These are phyloP conservation scores for Atkinsonella texensis DNA, from an alignment of 2,329 filamentous ascomycete species.

Conservation along the genomic window DNA sequence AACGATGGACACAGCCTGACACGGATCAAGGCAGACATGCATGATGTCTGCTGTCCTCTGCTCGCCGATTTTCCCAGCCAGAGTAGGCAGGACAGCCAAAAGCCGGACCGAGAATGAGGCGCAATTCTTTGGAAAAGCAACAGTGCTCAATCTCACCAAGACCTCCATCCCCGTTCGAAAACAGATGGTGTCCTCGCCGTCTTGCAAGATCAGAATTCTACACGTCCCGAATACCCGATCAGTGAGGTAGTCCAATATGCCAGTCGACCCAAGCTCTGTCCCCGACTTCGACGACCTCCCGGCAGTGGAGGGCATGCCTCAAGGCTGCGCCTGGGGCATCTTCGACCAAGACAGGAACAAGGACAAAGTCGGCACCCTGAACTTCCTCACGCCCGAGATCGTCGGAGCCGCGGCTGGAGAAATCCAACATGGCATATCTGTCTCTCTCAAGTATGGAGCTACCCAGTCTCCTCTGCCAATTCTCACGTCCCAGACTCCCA, in stretches of 20 bases:
- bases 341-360: slow-evolving; percentile 33
- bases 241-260: neutral
- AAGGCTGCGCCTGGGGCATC: slow-evolving; percentile 40
- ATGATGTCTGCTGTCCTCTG: no score
- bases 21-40: no score
- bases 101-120: no score
- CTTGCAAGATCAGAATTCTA: no score
- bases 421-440: slow-evolving; percentile 28
- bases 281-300: slow-evolving; percentile 34
- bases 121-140: no score
- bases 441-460: slow-evolving; percentile 37
- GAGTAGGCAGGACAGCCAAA: no score
- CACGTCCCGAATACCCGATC: neutral
- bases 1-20: no score
- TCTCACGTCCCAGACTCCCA: neutral
- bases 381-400: slow-evolving; percentile 36
- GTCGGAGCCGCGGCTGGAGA: slow-evolving; percentile 14
- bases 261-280: slow-evolving; percentile 12
- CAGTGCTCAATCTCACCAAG: no score
- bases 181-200: no score
- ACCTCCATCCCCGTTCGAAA: no score
- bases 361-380: slow-evolving; percentile 39
- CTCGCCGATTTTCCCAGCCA: no score
- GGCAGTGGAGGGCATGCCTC: slow-evolving; percentile 29
- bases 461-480: no score